A percentile compares a stretch with the other conserved stretches of the same genome.
Evolutionary conservation across 805 yeast genomes (phyloP).

Genomic region (Ogataea pini): DNA sequence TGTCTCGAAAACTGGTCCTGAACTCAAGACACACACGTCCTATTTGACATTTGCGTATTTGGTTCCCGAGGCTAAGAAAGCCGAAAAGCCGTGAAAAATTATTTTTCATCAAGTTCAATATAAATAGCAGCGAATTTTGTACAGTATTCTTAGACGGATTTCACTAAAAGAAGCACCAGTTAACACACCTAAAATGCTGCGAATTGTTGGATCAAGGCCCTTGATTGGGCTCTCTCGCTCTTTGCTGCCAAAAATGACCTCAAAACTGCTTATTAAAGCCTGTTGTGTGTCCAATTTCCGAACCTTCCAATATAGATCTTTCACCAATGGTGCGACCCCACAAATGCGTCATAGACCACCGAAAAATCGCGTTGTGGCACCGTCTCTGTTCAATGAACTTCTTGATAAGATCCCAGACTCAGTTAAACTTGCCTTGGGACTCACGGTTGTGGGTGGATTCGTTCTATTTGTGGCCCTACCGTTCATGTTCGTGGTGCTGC

Average conservation of each 20-base stretch:
- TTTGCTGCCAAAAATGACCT: neutral
- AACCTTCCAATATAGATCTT: neutral
- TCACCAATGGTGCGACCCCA: neutral
- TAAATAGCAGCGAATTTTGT: neutral
- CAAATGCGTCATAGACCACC: slow-evolving; percentile 26
- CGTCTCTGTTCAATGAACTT: slow-evolving; percentile 19
- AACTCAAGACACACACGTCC: slow-evolving; percentile 91
- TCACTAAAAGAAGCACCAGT: neutral
- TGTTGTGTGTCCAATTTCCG: neutral
- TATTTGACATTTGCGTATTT: slow-evolving; percentile 85
- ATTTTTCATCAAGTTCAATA: too few species aligned
- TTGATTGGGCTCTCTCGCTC: neutral
- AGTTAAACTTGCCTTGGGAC: slow-evolving; percentile 27
- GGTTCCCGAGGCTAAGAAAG: slow-evolving; percentile 19
- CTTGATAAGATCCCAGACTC: slow-evolving; percentile 33
- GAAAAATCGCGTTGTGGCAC: slow-evolving; percentile 19
- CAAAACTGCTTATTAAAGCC: neutral
- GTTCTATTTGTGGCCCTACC: slow-evolving; percentile 37
- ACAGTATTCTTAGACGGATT: neutral
- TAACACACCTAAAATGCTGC: neutral
- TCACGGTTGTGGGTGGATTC: slow-evolving; percentile 30
- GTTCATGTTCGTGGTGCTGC: slow-evolving; percentile 31
- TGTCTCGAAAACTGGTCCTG: slow-evolving; percentile 82
- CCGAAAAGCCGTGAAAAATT: neutral
- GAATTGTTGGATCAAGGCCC: neutral